Evolutionary conservation across 768 basidiomycete species (phyloP), one percentile per base, ranked within the genome.

Genomic region (Agaricus bisporus): DNA sequence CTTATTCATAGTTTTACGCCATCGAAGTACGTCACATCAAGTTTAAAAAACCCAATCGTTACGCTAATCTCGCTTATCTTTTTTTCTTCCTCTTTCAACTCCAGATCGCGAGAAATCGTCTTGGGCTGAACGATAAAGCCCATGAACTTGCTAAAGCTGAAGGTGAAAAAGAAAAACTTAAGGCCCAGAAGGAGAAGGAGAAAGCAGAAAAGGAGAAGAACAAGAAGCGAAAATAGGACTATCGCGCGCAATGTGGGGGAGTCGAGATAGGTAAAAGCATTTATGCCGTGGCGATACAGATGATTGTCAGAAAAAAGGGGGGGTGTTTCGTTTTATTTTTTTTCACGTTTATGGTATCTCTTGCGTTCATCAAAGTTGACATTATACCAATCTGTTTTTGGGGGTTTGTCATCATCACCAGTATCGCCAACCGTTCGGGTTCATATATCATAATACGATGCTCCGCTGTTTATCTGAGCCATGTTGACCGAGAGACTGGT

Each of bases 91-190:
- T 32, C 32, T 11, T 22, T 22, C 22, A 22, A 22, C 22, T 1
- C 7, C 32, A 97, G 89, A 95, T 99, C 67, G 82, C 92, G 9
- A 83, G 97, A 55, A 98, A 98, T 73, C 76, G 86, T 53, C 78
- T 91, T 1, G 94, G 93, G 1, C 77, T 98, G 45, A 99, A 99
- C 68, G 91, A 95, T 66, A 72, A 70, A 48, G 86, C 89, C 2
- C 91, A 95, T 70, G 82, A 92, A 65, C 64, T 85, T 41, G 93
- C 91, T 17, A 87, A 88, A 64, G 78, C 68, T 47, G 86, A 91
- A 52, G 82, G 75, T n/a, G 73, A 66, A 37, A 83, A 85, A 72
- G 81, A 82, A 58, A 79, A 79, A 57, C 75, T 75, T 39, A 79
- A 80, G 68, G 81, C 83, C 61, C 75, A 74, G 60, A 74, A 76